These are phyloP conservation scores for Tephrocybe sp. DNA, from an alignment of 768 basidiomycete species.

Conservation along the genomic window DNA sequence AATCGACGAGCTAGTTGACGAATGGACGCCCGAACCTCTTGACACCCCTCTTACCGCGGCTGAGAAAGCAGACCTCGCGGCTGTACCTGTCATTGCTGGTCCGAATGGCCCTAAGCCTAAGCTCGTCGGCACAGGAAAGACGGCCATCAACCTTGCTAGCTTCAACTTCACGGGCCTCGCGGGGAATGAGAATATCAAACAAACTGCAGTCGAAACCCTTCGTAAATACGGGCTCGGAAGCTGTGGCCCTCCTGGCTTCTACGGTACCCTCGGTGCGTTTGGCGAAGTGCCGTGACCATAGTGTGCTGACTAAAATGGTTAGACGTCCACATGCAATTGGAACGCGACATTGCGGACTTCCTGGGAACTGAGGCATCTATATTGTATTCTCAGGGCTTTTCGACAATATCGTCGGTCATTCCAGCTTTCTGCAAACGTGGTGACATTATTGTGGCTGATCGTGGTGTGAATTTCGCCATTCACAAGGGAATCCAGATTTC, in stretches of 20 bases:
- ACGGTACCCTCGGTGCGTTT: constrained; percentile 85
- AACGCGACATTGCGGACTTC: constrained; percentile 88
- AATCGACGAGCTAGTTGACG: constrained; percentile 94
- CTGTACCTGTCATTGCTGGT: constrained; percentile 78
- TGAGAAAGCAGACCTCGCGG: constrained; percentile 68
- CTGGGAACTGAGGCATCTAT: constrained; percentile 87
- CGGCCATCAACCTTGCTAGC: constrained; percentile 81
- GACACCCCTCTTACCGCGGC: constrained; percentile 56
- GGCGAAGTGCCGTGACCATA: not conserved
- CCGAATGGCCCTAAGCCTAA: constrained; percentile 83
- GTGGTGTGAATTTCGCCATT: constrained; percentile 93
- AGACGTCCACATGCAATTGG: constrained; percentile 93
- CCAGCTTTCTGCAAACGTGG: constrained; percentile 98
- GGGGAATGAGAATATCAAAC: constrained; percentile 85
- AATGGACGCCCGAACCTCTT: constrained; percentile 90
- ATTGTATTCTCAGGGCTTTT: constrained; percentile 92
- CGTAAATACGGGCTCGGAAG: constrained; percentile 90
- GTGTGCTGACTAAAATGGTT: constrained; percentile 8
- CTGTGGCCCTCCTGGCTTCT: constrained; percentile 97
- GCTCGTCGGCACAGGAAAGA: constrained; percentile 68
- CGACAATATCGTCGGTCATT: constrained; percentile 90
- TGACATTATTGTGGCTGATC: constrained; percentile 97
- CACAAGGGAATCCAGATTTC: constrained; percentile 96
- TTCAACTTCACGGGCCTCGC: constrained; percentile 91
- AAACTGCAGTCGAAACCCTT: constrained; percentile 80